Conservation (phyloP, 768 basidiomycete genomes). For the Crassisporium funariophilum region DNA sequence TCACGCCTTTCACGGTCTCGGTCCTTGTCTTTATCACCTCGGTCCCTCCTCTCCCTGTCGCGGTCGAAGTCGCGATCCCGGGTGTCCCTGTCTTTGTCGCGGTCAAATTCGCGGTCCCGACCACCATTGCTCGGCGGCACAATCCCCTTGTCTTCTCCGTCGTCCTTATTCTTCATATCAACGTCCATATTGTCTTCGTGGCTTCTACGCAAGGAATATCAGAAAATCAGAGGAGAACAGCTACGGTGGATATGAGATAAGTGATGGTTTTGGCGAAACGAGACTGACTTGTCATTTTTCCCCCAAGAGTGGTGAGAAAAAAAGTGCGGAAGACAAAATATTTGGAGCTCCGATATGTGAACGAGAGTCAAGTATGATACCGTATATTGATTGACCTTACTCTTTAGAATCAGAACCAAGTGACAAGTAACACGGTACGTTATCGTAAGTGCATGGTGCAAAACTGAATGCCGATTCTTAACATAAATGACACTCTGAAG, state of each 20-base stretch:
- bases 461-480: no score
- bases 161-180: constrained; percentile 81
- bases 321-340: not conserved
- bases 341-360: not conserved
- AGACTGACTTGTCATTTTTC: constrained; percentile 6
- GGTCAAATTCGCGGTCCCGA: constrained; percentile 43
- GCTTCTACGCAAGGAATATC: constrained; percentile 1
- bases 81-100: constrained; percentile 41
- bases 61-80: constrained; percentile 52
- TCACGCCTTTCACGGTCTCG: constrained; percentile 52
- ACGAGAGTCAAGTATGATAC: no score
- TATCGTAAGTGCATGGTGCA: no score
- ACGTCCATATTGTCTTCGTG: constrained; percentile 60
- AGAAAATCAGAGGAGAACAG: constrained; percentile 2
- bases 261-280: constrained; percentile 4
- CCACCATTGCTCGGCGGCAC: constrained; percentile 36
- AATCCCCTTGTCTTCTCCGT: constrained; percentile 63
- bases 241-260: not conserved
- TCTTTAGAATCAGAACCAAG: no score
- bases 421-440: no score
- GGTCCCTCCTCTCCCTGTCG: constrained; percentile 39
- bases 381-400: no score
- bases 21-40: constrained; percentile 43
- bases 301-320: not conserved
- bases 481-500: no score